phyloP scores from a whole-genome alignment of 192 early-diverging fungal genomes.

The Pilaira anomala region DNA sequence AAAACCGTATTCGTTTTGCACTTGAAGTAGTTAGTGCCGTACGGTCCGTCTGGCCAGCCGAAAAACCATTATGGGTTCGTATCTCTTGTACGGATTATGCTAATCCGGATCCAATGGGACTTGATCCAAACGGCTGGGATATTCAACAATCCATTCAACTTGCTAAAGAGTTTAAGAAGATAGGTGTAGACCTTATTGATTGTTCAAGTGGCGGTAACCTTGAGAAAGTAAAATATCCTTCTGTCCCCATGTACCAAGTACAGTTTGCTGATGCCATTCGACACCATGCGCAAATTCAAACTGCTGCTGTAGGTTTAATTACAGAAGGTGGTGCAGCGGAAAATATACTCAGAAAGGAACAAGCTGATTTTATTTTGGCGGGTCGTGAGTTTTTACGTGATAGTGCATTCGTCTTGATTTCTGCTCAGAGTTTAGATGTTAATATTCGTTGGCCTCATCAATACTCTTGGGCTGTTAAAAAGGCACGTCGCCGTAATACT shows the following conservation, averaged over 20 bases:
- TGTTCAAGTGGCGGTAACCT: constrained; percentile 73
- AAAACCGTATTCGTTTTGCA: constrained; percentile 82
- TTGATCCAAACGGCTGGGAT: constrained; percentile 64
- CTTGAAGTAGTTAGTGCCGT: constrained; percentile 63
- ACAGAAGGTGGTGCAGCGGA: constrained; percentile 63
- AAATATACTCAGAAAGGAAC: constrained; percentile 52
- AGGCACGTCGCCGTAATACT: no score
- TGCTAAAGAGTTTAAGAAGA: constrained; percentile 44
- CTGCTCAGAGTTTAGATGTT: constrained; percentile 64
- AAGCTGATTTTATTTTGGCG: constrained; percentile 74
- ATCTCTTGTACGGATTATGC: constrained; percentile 74
- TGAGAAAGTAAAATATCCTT: constrained; percentile 13
- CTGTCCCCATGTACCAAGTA: constrained; percentile 58
- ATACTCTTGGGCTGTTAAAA: constrained; percentile 45
- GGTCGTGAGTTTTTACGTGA: constrained; percentile 72
- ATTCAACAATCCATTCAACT: constrained; percentile 70
- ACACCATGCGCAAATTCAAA: constrained; percentile 50
- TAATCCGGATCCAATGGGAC: constrained; percentile 37
- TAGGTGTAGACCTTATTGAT: constrained; percentile 88
- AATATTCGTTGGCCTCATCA: constrained; percentile 63
- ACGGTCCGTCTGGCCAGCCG: constrained; percentile 68
- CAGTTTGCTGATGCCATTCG: constrained; percentile 65
- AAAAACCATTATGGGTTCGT: constrained; percentile 84
- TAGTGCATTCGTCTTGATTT: constrained; percentile 63
- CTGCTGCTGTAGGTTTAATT: constrained; percentile 74